These are phyloP conservation scores for Alternaria brassicicola DNA, from an alignment of 2,329 filamentous ascomycete genomes.

Conservation along the genomic window DNA sequence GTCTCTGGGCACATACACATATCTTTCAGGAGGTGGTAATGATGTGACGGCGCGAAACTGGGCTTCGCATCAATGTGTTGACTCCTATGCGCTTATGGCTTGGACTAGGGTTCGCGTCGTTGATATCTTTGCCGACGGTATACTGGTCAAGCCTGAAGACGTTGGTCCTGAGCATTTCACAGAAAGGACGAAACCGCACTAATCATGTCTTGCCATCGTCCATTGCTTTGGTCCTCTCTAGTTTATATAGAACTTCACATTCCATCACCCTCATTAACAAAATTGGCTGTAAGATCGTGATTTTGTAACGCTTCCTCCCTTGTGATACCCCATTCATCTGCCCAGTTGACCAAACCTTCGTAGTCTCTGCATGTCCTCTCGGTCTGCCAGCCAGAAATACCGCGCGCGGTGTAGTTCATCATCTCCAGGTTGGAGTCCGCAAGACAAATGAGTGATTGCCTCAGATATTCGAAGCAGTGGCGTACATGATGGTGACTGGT, in stretches of 20 bases:
- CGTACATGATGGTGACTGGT: neutral
- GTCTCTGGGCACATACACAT: neutral
- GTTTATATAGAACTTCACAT: neutral
- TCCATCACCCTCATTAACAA: neutral
- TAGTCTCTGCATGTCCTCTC: neutral
- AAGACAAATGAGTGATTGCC: neutral
- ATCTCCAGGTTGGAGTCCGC: neutral
- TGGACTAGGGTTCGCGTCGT: neutral
- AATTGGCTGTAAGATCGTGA: neutral
- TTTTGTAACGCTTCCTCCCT: neutral
- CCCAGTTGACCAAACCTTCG: neutral
- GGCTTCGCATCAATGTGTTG: neutral
- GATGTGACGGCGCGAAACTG: neutral
- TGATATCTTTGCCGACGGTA: neutral
- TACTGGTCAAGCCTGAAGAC: neutral
- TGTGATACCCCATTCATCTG: neutral
- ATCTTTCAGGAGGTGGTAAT: neutral
- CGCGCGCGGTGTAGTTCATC: constrained; percentile 1
- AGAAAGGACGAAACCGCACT: neutral
- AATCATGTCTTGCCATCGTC: neutral
- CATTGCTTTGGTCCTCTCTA: neutral
- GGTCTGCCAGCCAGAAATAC: neutral
- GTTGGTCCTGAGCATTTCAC: neutral
- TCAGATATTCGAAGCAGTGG: neutral
- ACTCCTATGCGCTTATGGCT: neutral